These are phyloP conservation scores for Penicillium aurantiogriseum DNA, from an alignment of 2,329 filamentous ascomycete genomes.

Conservation along the genomic window DNA sequence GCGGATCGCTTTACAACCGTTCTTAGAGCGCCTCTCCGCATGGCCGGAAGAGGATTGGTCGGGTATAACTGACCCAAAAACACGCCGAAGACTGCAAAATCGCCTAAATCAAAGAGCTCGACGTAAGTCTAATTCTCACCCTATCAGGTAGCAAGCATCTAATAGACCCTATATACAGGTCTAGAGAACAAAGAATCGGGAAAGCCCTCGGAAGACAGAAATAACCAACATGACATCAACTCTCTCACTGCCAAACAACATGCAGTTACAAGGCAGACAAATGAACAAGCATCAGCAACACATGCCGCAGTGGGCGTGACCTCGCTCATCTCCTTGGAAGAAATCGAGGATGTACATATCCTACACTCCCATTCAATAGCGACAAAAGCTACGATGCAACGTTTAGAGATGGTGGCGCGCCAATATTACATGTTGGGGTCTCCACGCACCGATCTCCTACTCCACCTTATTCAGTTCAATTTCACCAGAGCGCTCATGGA, in stretches of 20 bases:
- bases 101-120: conserved; percentile 23
- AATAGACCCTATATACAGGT: neutral
- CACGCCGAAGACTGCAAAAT: conserved; percentile 22
- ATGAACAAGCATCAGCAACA: neutral
- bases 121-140: conserved; percentile 10
- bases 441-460: conserved; percentile 18
- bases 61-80: conserved; percentile 15
- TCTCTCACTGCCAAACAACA: too few relatives aligned
- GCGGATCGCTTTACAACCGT: neutral
- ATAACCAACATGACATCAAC: neutral
- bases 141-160: neutral
- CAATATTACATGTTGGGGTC: conserved; percentile 11
- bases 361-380: neutral
- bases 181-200: neutral
- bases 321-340: neutral
- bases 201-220: neutral
- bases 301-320: neutral
- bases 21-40: neutral
- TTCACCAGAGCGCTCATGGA: conserved; percentile 17
- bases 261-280: neutral
- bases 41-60: conserved; percentile 15
- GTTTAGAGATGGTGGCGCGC: neutral
- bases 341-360: neutral
- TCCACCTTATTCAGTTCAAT: conserved; percentile 19
- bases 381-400: neutral